These are phyloP conservation scores for Pseudoperonospora humuli DNA, from an alignment of 352 stramenopile species.

Conservation along the genomic window DNA sequence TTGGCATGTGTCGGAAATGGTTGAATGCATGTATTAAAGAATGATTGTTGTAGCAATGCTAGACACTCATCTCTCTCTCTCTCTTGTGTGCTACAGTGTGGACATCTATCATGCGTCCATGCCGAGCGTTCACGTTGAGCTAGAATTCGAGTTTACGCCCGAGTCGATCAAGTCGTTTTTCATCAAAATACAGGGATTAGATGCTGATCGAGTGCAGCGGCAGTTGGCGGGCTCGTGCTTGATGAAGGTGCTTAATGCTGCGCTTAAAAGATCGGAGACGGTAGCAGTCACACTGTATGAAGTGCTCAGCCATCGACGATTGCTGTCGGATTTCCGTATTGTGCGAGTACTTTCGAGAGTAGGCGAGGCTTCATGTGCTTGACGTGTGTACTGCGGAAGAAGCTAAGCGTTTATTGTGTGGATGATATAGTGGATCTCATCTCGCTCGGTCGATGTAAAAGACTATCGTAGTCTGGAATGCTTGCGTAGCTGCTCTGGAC, in stretches of 20 bases:
- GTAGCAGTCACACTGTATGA: conserved; percentile 63
- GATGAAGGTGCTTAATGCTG: conserved; percentile 16
- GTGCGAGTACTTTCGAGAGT: conserved; percentile 68
- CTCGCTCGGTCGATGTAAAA: conserved; percentile 27
- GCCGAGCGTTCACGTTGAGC: conserved; percentile 57
- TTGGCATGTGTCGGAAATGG: conserved; percentile 60
- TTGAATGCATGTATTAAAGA: conserved; percentile 8
- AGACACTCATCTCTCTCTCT: no score
- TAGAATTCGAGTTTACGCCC: conserved; percentile 72
- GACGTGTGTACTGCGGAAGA: not conserved
- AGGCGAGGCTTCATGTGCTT: not conserved
- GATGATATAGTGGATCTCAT: conserved; percentile 41
- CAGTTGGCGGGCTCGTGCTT: conserved; percentile 33
- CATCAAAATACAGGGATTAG: conserved; percentile 59
- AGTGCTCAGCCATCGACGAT: conserved; percentile 59
- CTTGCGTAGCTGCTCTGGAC: conserved; percentile 50
- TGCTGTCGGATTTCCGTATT: conserved; percentile 79
- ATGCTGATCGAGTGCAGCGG: conserved; percentile 56
- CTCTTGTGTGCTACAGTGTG: conserved; percentile 33
- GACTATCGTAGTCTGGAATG: conserved; percentile 34
- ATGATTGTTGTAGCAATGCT: no score
- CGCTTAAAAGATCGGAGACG: conserved; percentile 20
- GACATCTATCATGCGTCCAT: conserved; percentile 78
- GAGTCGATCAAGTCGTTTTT: conserved; percentile 73
- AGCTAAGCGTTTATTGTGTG: not conserved